Percentiles rank a stretch among this genome's conserved stretches.
phyloP scores from a whole-genome alignment of 2,329 filamentous ascomycete genomes.

The Diaporthe capsici region DNA sequence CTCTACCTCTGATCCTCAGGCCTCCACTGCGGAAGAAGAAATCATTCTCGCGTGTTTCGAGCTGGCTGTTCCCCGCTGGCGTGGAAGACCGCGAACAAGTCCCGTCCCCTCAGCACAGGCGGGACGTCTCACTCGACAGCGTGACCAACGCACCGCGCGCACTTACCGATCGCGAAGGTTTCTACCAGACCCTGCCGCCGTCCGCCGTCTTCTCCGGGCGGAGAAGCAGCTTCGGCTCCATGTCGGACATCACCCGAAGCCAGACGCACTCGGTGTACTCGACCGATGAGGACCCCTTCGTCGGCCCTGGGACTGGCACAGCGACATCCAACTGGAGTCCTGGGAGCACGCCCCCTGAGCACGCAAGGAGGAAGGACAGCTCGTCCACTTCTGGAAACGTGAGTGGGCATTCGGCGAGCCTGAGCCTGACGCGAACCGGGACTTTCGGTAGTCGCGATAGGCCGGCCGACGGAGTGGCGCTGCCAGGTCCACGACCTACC shows the following conservation, averaged over 20 bases:
- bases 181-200: conserved; percentile 69
- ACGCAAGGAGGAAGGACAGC: conserved; percentile 54
- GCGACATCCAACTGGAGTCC: conserved; percentile 61
- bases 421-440: conserved; percentile 33
- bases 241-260: conserved; percentile 48
- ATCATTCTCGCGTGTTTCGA: conserved; percentile 73
- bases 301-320: conserved; percentile 40
- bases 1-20: conserved; percentile 70
- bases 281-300: conserved; percentile 53
- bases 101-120: conserved; percentile 49
- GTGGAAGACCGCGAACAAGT: conserved; percentile 42
- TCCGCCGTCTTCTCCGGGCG: conserved; percentile 47
- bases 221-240: conserved; percentile 60
- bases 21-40: conserved; percentile 76
- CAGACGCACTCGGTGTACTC: conserved; percentile 65
- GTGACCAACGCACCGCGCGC: conserved; percentile 70
- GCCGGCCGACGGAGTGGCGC: conserved; percentile 27
- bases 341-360: conserved; percentile 55
- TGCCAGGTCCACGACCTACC: conserved; percentile 51
- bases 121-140: conserved; percentile 61
- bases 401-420: conserved; percentile 30
- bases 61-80: conserved; percentile 67
- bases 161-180: conserved; percentile 66
- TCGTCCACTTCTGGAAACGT: conserved; percentile 53
- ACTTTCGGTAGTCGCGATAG: conserved; percentile 40